Evolutionary conservation across 768 basidiomycete species (phyloP).

Genomic region (Flagelloscypha sp.): DNA sequence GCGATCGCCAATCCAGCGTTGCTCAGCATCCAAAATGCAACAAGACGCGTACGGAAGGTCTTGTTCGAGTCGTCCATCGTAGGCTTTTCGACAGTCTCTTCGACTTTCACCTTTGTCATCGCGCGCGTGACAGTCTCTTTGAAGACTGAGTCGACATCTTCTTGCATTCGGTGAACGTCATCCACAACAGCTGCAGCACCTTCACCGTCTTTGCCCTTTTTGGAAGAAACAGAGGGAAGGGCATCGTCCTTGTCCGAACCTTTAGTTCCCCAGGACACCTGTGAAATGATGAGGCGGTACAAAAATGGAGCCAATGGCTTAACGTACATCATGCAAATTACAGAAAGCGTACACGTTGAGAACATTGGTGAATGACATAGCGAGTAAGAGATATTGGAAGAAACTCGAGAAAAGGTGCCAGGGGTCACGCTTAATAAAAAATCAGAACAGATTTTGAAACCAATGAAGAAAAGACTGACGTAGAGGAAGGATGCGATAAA

Average conservation of each 20-base stretch:
- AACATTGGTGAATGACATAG: slow-evolving; percentile 90
- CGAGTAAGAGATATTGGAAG: slow-evolving; percentile 82
- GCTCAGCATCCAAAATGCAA: slow-evolving; percentile 69
- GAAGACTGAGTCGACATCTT: slow-evolving; percentile 86
- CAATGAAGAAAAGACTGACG: slow-evolving; percentile 35
- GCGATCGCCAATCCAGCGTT: slow-evolving; percentile 68
- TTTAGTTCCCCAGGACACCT: slow-evolving; percentile 94
- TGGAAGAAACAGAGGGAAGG: slow-evolving; percentile 81
- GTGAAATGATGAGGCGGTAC: slow-evolving; percentile 5
- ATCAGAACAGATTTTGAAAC: background rate
- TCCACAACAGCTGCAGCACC: slow-evolving; percentile 71
- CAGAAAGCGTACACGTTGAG: slow-evolving; percentile 97
- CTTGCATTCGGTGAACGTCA: slow-evolving; percentile 73
- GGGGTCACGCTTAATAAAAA: slow-evolving; percentile 64
- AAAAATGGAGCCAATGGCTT: slow-evolving; percentile 1
- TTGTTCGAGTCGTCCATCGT: slow-evolving; percentile 85
- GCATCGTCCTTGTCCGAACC: slow-evolving; percentile 92
- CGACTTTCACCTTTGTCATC: slow-evolving; percentile 60
- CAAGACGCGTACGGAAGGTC: slow-evolving; percentile 87
- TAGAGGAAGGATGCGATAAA: slow-evolving; percentile 78
- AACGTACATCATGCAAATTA: slow-evolving; percentile 79
- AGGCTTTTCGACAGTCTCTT: slow-evolving; percentile 67
- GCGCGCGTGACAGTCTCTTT: slow-evolving; percentile 88
- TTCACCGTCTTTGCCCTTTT: slow-evolving; percentile 68
- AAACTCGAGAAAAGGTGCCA: slow-evolving; percentile 98